Conservation (phyloP, 2,329 filamentous ascomycete species). For the Helicocarpus griseus region DNA sequence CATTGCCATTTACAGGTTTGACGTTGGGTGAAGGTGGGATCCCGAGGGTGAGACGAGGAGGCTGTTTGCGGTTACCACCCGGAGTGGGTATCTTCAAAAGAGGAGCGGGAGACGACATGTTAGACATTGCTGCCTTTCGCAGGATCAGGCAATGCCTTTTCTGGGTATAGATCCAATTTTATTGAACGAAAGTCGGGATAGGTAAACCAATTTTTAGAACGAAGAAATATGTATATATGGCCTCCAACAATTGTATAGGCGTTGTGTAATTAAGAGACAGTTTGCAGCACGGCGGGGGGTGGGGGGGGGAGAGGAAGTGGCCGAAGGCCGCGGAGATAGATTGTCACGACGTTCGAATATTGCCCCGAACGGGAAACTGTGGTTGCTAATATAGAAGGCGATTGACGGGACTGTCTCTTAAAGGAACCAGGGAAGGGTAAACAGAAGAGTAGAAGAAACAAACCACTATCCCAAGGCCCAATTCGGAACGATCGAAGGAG, state of each 20-base stretch:
- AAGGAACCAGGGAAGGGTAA: background rate
- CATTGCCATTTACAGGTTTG: conserved; percentile 52
- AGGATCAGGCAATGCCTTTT: background rate
- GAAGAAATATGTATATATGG: background rate
- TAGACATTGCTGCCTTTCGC: conserved; percentile 19
- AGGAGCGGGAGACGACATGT: conserved; percentile 67
- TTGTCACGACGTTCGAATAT: no score
- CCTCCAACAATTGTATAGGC: background rate
- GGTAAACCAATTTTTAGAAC: background rate
- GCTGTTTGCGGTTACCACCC: conserved; percentile 52
- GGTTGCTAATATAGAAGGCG: background rate
- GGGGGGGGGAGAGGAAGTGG: background rate
- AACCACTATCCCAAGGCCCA: background rate
- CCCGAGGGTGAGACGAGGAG: conserved; percentile 74
- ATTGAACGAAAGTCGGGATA: background rate
- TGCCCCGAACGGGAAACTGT: background rate
- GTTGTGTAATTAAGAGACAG: no score
- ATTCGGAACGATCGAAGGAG: background rate
- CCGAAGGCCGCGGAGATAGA: no score
- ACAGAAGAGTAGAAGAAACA: background rate
- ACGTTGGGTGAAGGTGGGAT: conserved; percentile 81
- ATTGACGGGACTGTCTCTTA: background rate
- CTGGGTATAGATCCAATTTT: background rate
- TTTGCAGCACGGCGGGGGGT: background rate
- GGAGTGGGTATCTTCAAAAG: conserved; percentile 76